Conservation (phyloP, 768 basidiomycete species). For the Boletus sp. region DNA sequence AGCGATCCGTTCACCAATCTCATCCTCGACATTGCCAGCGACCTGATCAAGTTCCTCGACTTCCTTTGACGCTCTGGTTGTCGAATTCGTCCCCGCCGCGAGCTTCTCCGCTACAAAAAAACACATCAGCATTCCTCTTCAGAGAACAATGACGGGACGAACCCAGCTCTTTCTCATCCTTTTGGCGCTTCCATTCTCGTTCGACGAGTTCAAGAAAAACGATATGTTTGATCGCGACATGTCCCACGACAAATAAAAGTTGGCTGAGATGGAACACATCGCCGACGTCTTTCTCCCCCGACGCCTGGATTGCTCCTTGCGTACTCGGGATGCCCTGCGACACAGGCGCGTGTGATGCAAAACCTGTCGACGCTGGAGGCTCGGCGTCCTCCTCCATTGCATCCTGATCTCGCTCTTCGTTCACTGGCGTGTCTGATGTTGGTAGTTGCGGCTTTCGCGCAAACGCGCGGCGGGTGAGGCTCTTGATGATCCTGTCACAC, state of each 20-base stretch:
- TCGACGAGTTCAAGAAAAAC: constrained; percentile 95
- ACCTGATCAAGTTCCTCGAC: constrained; percentile 94
- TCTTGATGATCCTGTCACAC: constrained; percentile 77
- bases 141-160: constrained; percentile 19
- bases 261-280: constrained; percentile 90
- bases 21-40: constrained; percentile 96
- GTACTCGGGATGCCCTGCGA: constrained; percentile 17
- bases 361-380: constrained; percentile 24
- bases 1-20: constrained; percentile 91
- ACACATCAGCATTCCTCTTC: background rate
- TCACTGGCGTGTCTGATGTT: background rate
- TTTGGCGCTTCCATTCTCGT: constrained; percentile 93
- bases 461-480: constrained; percentile 75
- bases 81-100: constrained; percentile 36
- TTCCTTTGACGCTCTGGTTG: constrained; percentile 48
- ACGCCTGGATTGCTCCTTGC: constrained; percentile 5
- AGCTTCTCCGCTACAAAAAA: constrained; percentile 56
- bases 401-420: constrained; percentile 39
- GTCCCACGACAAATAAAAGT: constrained; percentile 92
- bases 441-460: constrained; percentile 23
- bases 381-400: constrained; percentile 50
- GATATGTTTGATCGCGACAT: constrained; percentile 96
- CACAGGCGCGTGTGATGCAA: constrained; percentile 16
- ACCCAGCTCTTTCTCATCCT: constrained; percentile 85
- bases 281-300: constrained; percentile 52